Evolutionary conservation across 75 land plant genomes (phyloP).

Genomic region (Selaginella tamariscina): DNA sequence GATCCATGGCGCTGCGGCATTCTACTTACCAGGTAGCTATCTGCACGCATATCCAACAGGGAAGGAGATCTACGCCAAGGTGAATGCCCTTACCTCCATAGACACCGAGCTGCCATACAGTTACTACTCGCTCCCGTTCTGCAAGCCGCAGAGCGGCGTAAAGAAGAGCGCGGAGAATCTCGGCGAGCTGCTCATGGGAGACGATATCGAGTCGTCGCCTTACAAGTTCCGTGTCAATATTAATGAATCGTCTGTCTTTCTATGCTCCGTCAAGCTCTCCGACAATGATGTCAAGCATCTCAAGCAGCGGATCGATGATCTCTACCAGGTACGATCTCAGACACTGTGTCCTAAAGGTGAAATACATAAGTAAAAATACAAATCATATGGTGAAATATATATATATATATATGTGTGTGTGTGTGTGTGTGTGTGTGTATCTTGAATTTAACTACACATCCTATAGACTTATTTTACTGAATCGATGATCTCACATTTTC

Average conservation of each 20-base stretch:
- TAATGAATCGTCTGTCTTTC: slow-evolving; percentile 40
- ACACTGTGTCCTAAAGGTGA: too few species aligned
- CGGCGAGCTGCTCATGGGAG: slow-evolving; percentile 90
- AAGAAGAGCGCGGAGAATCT: slow-evolving; percentile 77
- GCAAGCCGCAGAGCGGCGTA: slow-evolving; percentile 43
- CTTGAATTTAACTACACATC: too few species aligned
- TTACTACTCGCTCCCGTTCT: slow-evolving; percentile 74
- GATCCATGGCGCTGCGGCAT: background rate
- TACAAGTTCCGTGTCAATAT: slow-evolving; percentile 48
- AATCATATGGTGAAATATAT: too few species aligned
- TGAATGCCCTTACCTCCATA: slow-evolving; percentile 74
- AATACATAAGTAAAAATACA: too few species aligned
- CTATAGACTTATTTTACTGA: too few species aligned
- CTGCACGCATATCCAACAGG: slow-evolving; percentile 41
- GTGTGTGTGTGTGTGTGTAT: too few species aligned
- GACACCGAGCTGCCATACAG: slow-evolving; percentile 75
- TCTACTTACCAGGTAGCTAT: slow-evolving; percentile 58
- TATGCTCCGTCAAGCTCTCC: slow-evolving; percentile 37
- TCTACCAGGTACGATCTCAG: too few species aligned
- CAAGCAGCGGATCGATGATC: slow-evolving; percentile 50
- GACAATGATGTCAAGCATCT: slow-evolving; percentile 37
- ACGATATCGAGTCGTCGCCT: slow-evolving; percentile 77
- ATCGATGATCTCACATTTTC: too few species aligned
- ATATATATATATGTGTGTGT: too few species aligned
- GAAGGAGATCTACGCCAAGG: slow-evolving; percentile 41